Evolutionary conservation across 208 protist species (phyloP).

Genomic region (Crithidia mellificae): DNA sequence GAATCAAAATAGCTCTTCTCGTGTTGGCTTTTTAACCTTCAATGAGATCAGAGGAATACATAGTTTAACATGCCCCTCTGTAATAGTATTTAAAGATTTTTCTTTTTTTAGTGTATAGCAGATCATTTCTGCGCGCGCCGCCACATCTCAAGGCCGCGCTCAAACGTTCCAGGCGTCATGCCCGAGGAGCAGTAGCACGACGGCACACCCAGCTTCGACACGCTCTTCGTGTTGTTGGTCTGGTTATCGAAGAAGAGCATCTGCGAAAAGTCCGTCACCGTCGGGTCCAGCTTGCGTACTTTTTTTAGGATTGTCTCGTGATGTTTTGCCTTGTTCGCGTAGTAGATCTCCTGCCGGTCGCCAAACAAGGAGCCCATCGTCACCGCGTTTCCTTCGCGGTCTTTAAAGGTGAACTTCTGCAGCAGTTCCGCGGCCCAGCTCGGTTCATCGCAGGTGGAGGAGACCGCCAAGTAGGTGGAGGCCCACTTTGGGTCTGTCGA

Average conservation of each 20-base stretch:
- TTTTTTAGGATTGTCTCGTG: conserved; percentile 58
- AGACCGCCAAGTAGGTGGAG: conserved; percentile 73
- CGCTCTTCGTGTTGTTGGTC: conserved; percentile 71
- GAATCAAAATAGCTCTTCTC: too few relatives aligned
- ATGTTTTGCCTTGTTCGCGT: conserved; percentile 72
- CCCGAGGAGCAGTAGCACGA: conserved; percentile 81
- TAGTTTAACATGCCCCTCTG: too few relatives aligned
- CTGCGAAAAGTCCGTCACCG: conserved; percentile 63
- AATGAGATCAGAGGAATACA: too few relatives aligned
- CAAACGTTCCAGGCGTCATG: conserved; percentile 70
- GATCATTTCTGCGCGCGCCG: conserved; percentile 3
- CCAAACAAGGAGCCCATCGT: conserved; percentile 72
- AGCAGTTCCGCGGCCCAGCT: conserved; percentile 84
- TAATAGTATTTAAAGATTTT: too few relatives aligned
- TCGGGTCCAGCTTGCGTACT: conserved; percentile 36
- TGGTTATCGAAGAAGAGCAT: conserved; percentile 94
- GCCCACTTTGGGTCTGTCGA: conserved; percentile 47
- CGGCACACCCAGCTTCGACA: conserved; percentile 72
- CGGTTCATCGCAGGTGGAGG: conserved; percentile 86
- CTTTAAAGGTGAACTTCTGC: conserved; percentile 56
- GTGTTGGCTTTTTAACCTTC: too few relatives aligned
- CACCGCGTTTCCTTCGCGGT: conserved; percentile 33
- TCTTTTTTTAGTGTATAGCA: neutral
- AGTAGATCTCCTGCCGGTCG: conserved; percentile 77
- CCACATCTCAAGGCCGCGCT: conserved; percentile 71